Evolutionary conservation across 1,284 basidiomycete genomes (phyloP).

Genomic region (Ceratobasidium sp.): DNA sequence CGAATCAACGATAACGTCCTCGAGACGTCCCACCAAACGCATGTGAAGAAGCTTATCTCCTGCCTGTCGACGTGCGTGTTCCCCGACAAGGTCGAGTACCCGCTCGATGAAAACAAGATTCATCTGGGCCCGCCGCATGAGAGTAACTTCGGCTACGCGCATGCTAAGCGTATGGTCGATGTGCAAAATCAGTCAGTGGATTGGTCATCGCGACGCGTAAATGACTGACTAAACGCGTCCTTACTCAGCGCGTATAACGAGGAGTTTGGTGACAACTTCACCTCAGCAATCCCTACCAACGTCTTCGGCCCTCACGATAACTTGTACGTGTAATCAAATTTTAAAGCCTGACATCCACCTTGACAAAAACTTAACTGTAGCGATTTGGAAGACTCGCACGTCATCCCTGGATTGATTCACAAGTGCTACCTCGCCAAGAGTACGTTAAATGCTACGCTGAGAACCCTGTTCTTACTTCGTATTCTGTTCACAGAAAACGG

Average conservation of each 20-base stretch:
- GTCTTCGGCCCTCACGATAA: conserved; percentile 89
- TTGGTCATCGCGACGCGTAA: not conserved
- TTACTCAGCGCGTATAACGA: conserved; percentile 84
- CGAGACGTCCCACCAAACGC: conserved; percentile 74
- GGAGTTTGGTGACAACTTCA: conserved; percentile 90
- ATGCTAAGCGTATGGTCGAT: conserved; percentile 94
- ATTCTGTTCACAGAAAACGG: conserved; percentile 73
- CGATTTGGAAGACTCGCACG: conserved; percentile 89
- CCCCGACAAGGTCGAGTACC: conserved; percentile 83
- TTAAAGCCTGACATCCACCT: not conserved
- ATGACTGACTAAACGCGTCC: not conserved
- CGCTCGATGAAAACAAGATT: conserved; percentile 90
- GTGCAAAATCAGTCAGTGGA: conserved; percentile 85
- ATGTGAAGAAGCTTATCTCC: conserved; percentile 81
- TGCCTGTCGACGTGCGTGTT: conserved; percentile 92
- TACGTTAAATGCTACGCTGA: conserved; percentile 56
- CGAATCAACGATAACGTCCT: conserved; percentile 93
- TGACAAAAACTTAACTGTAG: conserved; percentile 59
- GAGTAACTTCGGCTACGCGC: conserved; percentile 92
- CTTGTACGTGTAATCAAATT: conserved; percentile 64
- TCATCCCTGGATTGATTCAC: conserved; percentile 91
- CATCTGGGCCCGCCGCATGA: conserved; percentile 89
- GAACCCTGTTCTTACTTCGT: conserved; percentile 2
- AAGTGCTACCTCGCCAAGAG: conserved; percentile 90
- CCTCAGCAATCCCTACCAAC: conserved; percentile 92